phyloP scores from a whole-genome alignment of 306 rosid genomes.

The Vigna reflexopilosa region DNA sequence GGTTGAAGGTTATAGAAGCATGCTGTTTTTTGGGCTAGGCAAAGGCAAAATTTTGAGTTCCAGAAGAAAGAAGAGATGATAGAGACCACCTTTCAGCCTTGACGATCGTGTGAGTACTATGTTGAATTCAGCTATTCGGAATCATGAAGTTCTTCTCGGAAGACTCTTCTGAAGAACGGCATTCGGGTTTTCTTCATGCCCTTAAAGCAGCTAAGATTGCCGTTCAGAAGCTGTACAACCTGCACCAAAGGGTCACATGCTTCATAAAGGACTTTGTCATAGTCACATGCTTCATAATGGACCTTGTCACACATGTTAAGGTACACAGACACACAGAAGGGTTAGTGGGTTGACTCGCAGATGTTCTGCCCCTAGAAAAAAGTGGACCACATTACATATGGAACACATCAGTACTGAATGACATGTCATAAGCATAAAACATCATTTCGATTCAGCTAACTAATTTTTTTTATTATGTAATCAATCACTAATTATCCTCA shows the following conservation, averaged over 20 bases:
- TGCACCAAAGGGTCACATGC: conserved; percentile 50
- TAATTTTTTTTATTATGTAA: background rate
- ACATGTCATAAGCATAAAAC: background rate
- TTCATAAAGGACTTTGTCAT: conserved; percentile 8
- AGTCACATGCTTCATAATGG: conserved; percentile 12
- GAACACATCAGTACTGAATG: background rate
- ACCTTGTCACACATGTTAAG: background rate
- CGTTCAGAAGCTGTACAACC: conserved; percentile 79
- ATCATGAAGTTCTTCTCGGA: conserved; percentile 62
- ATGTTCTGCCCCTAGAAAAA: background rate
- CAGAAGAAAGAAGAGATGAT: background rate
- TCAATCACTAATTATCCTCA: too few species aligned
- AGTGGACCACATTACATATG: background rate
- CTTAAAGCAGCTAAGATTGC: conserved; percentile 79
- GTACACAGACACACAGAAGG: background rate
- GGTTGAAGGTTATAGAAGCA: background rate
- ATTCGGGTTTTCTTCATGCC: conserved; percentile 64
- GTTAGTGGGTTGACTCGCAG: background rate
- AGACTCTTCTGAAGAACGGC: conserved; percentile 66
- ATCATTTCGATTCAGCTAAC: background rate
- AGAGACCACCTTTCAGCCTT: background rate
- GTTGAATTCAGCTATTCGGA: conserved; percentile 41
- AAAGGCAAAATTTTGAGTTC: conserved; percentile 33
- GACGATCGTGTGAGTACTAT: conserved; percentile 31
- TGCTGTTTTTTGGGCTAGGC: background rate